Base-by-base conservation (phyloP, 768 basidiomycete genomes). In the Lentinula sp. region DNA sequence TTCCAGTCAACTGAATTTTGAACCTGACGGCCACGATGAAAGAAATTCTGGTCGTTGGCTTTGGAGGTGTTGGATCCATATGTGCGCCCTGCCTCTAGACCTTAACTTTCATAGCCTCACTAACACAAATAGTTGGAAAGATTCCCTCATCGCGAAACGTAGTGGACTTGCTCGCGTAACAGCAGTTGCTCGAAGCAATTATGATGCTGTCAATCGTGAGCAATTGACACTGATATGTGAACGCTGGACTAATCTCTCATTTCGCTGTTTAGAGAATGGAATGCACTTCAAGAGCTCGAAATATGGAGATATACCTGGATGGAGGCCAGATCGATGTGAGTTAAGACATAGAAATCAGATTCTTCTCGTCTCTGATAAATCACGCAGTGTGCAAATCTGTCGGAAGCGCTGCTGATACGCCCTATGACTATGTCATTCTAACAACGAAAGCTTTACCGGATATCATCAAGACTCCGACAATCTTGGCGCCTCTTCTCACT, bases 391-490 rank as follows among this genome's bases (percentile, higher is more conserved):
- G 83, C 65, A 78, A 71, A 37, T 82, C 83, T 3, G 78, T 91
- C 35, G 70, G 69, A 1, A 84, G 85, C 43, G 90, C 90, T 10
- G 76, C 81, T 16, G 86, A 88, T 67, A 69, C 76, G 39, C 68
- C 78, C 0, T 92, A 90, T 69, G 76, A 80, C 48, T 84, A 86
- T 69, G 87, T 89, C 5, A 71, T 92, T 35, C 69, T 90, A 51
- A 78, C 85, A 3, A 89, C 87, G 1, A 92, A 92, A 68, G 84
- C 85, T 4, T 72, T 91, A 16, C 89, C 90, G 3, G 90, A 92
- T 65, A 67, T 88, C 9, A 66, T 73, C 1, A 80, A 77, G 10
- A 89, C 86, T 6, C 74, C 88, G 0, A 68, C 73, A 4, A 69
- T 91, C 7, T 77, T 92, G 23, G 74, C 75, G 6, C 81, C 86